A percentile compares a stretch with the other conserved stretches of the same genome.
Evolutionary conservation across 495 filamentous ascomycete genomes (phyloP).

Genomic region (Oleoguttula mirabilis): DNA sequence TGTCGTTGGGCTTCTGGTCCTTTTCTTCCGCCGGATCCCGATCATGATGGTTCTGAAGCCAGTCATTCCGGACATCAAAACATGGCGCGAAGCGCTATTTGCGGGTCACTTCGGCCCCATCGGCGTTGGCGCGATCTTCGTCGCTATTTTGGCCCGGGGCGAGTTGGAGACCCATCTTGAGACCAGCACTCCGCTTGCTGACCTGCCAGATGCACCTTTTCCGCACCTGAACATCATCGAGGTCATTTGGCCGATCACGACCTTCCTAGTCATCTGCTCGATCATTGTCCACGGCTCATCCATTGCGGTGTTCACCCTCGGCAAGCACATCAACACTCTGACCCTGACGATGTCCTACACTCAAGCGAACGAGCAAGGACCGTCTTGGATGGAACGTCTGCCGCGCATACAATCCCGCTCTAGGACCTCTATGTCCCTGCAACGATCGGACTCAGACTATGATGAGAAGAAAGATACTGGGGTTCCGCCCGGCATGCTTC

Average conservation of each 20-base stretch:
- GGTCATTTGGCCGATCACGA: slow-evolving; percentile 91
- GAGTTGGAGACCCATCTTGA: slow-evolving; percentile 58
- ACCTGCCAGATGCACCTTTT: slow-evolving; percentile 40
- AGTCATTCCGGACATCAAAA: slow-evolving; percentile 91
- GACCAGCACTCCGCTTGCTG: slow-evolving; percentile 53
- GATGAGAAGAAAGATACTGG: slow-evolving; percentile 50
- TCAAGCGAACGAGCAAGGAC: slow-evolving; percentile 73
- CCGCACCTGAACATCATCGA: slow-evolving; percentile 57
- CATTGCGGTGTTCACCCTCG: slow-evolving; percentile 93
- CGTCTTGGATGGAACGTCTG: slow-evolving; percentile 86
- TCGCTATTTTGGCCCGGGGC: slow-evolving; percentile 79
- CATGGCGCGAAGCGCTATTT: slow-evolving; percentile 95
- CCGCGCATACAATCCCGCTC: slow-evolving; percentile 80
- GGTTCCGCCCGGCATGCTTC: slow-evolving; percentile 60
- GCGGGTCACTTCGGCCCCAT: slow-evolving; percentile 98
- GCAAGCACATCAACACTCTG: slow-evolving; percentile 96
- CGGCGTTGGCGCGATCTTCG: slow-evolving; percentile 93
- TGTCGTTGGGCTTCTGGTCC: slow-evolving; percentile 80
- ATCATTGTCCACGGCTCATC: slow-evolving; percentile 96
- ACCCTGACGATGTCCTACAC: slow-evolving; percentile 95
- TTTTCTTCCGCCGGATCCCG: slow-evolving; percentile 92
- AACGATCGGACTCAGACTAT: slow-evolving; percentile 43
- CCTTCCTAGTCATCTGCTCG: slow-evolving; percentile 86
- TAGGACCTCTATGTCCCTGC: slow-evolving; percentile 69
- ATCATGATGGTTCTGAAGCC: slow-evolving; percentile 91